Base-by-base conservation (phyloP, 2,329 filamentous ascomycete species). In the Domatiomyces catenatus region DNA sequence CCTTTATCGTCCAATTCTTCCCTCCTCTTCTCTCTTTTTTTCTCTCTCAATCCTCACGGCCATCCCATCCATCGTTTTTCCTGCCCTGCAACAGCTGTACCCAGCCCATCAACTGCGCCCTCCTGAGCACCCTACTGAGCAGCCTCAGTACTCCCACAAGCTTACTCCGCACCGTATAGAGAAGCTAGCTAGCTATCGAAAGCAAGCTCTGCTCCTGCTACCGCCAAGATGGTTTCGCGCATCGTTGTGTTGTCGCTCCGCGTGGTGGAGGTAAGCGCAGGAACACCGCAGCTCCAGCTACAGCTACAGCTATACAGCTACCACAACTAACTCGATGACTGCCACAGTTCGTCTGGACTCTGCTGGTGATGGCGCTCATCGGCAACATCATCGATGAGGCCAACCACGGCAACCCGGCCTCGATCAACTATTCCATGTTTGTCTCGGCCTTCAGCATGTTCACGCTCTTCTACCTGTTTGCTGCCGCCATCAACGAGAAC, bases 331-430 rank as follows among this genome's bases (percentile, higher is more conserved):
- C n/a, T n/a, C n/a, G n/a, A n/a, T n/a, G n/a, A n/a, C n/a, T n/a
- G n/a, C n/a, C n/a, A n/a, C 56, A 81, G 77, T 76, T 81, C 64
- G 47, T 80, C 60, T 80, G 73, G 67, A 70, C 76, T 32, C 62
- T 81, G 51, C 70, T 83, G 60, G 65, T 81, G 61, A 76, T 81
- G 69, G 71, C 76, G 10, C 69, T 83, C 45, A 63, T 79, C 22
- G 22, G 22, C 6, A 24, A 24, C 22, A 24, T 24, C 22, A 24
- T 24, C 22, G 22, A 24, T 6, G 22, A 24, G 22, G 22, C 22
- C 22, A 24, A 24, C 6, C 22, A 24, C 22, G 22, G 22, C 62
- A 76, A 78, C 59, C 73, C 77, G 1, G 69, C 74, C 19, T 71
- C 78, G 48, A 69, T 83, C 67, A 75, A 76, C 63, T 76, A 72